phyloP scores from a whole-genome alignment of 805 yeast genomes.

The Candida corydali region DNA sequence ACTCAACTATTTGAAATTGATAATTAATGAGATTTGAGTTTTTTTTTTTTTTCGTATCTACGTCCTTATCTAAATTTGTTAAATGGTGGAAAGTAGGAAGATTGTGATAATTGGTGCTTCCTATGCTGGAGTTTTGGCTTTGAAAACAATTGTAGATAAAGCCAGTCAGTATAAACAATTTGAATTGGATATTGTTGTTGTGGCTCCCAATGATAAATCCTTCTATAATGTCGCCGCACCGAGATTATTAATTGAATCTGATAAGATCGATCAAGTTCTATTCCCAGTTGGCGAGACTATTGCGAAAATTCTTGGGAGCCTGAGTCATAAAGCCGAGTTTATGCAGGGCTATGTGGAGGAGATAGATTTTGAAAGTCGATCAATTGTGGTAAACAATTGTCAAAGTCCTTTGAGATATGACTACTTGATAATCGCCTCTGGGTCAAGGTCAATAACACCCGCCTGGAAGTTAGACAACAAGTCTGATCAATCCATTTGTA shows the following conservation, averaged over 20 bases:
- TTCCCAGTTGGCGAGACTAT: constrained; percentile 17
- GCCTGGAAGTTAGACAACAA: constrained; percentile 24
- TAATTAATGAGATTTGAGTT: no score
- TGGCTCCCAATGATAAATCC: constrained; percentile 21
- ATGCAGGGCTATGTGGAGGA: constrained; percentile 22
- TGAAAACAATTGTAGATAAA: constrained; percentile 14
- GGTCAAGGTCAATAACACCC: constrained; percentile 18
- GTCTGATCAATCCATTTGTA: constrained; percentile 11
- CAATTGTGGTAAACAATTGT: constrained; percentile 9
- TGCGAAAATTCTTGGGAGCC: constrained; percentile 12
- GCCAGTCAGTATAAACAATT: constrained; percentile 5
- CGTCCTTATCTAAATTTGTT: no score
- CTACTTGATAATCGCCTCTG: constrained; percentile 33
- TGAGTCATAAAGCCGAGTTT: constrained; percentile 13
- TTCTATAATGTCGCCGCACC: constrained; percentile 28
- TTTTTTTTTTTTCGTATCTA: no score
- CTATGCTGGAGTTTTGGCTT: constrained; percentile 28
- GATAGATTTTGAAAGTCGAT: constrained; percentile 22
- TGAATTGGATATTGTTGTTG: constrained; percentile 18
- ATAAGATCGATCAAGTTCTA: constrained; percentile 13
- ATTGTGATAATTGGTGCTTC: constrained; percentile 36
- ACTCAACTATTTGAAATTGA: no score
- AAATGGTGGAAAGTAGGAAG: constrained; percentile 3
- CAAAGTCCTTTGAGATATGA: constrained; percentile 20
- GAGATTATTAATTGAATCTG: constrained; percentile 26